Conservation (phyloP, 2,329 filamentous ascomycete genomes). For the Ambrosiella cleistominuta region DNA sequence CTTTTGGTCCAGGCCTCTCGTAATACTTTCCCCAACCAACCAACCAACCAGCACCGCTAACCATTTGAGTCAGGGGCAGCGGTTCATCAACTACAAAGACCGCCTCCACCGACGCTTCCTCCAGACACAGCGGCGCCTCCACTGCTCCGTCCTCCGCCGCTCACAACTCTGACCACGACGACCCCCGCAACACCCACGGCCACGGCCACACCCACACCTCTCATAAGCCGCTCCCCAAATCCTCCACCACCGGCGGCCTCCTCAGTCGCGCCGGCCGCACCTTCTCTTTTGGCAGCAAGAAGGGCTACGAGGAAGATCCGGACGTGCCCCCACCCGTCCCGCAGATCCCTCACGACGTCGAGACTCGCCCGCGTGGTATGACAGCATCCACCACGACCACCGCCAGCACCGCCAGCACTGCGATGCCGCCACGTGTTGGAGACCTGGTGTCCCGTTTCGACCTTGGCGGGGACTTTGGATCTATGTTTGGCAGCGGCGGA, state of each 20-base stretch:
- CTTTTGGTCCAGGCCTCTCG: neutral
- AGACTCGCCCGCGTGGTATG: constrained; percentile 6
- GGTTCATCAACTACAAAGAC: constrained; percentile 43
- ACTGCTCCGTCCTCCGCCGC: constrained; percentile 41
- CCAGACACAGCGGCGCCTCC: constrained; percentile 44
- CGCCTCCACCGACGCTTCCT: constrained; percentile 41
- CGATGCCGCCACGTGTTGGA: constrained; percentile 32
- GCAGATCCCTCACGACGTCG: constrained; percentile 11
- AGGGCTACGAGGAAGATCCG: constrained; percentile 16
- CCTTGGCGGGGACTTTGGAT: constrained; percentile 39
- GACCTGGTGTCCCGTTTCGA: constrained; percentile 25
- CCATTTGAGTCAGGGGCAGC: constrained; percentile 15
- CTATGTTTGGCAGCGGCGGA: constrained; percentile 37
- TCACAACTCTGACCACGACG: constrained; percentile 12
- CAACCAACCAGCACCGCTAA: constrained; percentile 6
- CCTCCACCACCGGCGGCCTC: constrained; percentile 29
- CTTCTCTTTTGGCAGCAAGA: constrained; percentile 42
- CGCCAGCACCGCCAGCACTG: constrained; percentile 30
- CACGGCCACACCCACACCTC: constrained; percentile 19
- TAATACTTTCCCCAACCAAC: constrained; percentile 1
- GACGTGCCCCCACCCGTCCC: constrained; percentile 20
- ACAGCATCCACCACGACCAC: constrained; percentile 11
- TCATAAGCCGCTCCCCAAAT: constrained; percentile 23
- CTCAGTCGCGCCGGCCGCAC: constrained; percentile 39
- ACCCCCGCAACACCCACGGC: neutral